Base-by-base conservation (phyloP, 805 yeast genomes). In the Sugiyamaella marilandica region DNA sequence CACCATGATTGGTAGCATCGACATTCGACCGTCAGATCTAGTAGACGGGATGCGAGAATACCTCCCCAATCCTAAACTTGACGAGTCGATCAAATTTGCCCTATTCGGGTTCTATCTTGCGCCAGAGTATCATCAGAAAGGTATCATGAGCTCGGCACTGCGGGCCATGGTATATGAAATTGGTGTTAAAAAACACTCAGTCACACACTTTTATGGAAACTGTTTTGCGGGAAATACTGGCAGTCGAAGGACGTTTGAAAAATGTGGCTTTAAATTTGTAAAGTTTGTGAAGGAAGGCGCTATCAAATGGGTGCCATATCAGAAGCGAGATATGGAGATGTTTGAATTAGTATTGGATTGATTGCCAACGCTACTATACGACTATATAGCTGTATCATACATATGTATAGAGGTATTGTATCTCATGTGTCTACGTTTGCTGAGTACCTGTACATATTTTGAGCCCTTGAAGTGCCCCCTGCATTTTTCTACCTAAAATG, bases 31-130 rank as follows among this genome's bases (percentile, higher is more conserved):
- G 2, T 45, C 53, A 1, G 47, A 43, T 21, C 13, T 45, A 13
- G n/a, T 21, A 11, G 26, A 29, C 26, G 36, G 24, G 10, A 33
- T 26, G 19, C 18, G 16, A 32, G 34, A 49, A 13, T 21, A 26
- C 26, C 36, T 46, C 16, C 47, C 45, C 8, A 26, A 50, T 11
- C 41, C 48, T 13, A 19, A 41, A 2, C 24, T 35, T 10, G 26
- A 37, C 31, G 45, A 41, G n/a, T 46, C 39, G 11, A 24, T 33
- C 10, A 37, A 10, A 11, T 53, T n/a, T 41, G 58, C 53, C 13
- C 18, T 24, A 7, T 51, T 58, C 32, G 61, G 62, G n/a, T 59
- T 54, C 51, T 58, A 53, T 49, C 33, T 59, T 31, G 39, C 39
- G n/a, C 59, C 61, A 5, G 56, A 47, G 2, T 58, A 58, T 43